Conservation (phyloP, 306 rosid genomes). For the Luffa aegyptiaca region DNA sequence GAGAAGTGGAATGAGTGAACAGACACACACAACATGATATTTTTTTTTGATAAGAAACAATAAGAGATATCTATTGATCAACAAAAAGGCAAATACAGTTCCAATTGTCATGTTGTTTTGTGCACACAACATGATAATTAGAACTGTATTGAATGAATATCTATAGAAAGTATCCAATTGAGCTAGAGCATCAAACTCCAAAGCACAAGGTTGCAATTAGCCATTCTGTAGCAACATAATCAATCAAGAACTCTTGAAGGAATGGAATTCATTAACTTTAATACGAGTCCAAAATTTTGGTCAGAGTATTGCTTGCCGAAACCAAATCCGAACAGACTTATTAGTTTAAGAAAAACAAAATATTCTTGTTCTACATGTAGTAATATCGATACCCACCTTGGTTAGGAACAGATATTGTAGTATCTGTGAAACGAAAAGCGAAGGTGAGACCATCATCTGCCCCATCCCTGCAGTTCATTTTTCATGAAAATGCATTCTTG, state of each 20-base stretch:
- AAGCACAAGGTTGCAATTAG: not conserved
- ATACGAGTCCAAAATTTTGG: not conserved
- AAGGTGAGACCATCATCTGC: constrained; percentile 92
- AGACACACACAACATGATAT: not conserved
- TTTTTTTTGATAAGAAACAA: too few species aligned
- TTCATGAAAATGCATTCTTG: constrained; percentile 5
- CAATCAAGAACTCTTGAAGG: not conserved
- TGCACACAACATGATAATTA: not conserved
- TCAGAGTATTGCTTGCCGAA: not conserved
- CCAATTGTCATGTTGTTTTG: too few species aligned
- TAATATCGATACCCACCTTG: constrained; percentile 51
- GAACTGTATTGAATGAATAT: not conserved
- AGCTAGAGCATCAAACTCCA: not conserved
- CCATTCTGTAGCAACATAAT: not conserved
- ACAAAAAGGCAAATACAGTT: too few species aligned
- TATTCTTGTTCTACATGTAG: not conserved
- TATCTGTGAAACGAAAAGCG: constrained; percentile 97
- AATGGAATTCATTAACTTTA: not conserved
- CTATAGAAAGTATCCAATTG: not conserved
- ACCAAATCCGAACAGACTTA: not conserved
- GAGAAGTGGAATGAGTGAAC: not conserved
- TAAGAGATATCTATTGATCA: too few species aligned
- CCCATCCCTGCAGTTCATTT: constrained; percentile 54
- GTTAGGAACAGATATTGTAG: constrained; percentile 67
- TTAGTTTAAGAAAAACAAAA: not conserved